Percentiles rank a stretch among this genome's conserved stretches.
Evolutionary conservation across 768 basidiomycete species (phyloP).

Genomic region (Cantharellus cinnabarinus): DNA sequence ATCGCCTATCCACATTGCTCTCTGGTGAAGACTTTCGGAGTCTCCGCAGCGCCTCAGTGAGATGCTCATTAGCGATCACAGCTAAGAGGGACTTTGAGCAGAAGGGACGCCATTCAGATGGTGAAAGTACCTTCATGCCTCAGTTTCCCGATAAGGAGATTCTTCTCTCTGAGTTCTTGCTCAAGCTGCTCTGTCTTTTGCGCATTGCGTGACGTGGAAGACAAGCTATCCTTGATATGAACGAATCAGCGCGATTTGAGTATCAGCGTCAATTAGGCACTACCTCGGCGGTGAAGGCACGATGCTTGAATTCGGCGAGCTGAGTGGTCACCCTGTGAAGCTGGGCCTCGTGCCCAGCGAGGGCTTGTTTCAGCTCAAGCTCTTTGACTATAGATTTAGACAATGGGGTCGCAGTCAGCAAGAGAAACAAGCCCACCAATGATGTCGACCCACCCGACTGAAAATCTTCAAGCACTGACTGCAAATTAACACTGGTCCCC

Average conservation of each 20-base stretch:
- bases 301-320: slow-evolving; percentile 76
- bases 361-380: slow-evolving; percentile 67
- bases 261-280: slow-evolving; percentile 8
- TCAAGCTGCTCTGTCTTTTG: slow-evolving; percentile 53
- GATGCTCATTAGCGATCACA: slow-evolving; percentile 91
- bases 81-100: slow-evolving; percentile 25
- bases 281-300: slow-evolving; percentile 77
- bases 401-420: slow-evolving; percentile 6
- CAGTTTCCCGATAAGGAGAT: slow-evolving; percentile 80
- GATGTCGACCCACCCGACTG: slow-evolving; percentile 47
- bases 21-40: slow-evolving; percentile 65
- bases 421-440: not conserved
- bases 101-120: slow-evolving; percentile 1
- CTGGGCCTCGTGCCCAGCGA: slow-evolving; percentile 63
- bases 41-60: slow-evolving; percentile 93
- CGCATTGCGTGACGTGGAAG: slow-evolving; percentile 48
- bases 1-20: slow-evolving; percentile 77
- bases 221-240: slow-evolving; percentile 40
- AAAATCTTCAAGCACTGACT: slow-evolving; percentile 89
- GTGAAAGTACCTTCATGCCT: slow-evolving; percentile 65
- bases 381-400: slow-evolving; percentile 46
- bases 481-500: slow-evolving; percentile 64
- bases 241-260: slow-evolving; percentile 1
- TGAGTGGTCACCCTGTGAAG: slow-evolving; percentile 48
- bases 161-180: slow-evolving; percentile 90